A percentile compares a stretch with the other conserved stretches of the same genome.
Evolutionary conservation across 441 rosid genomes (phyloP).

Genomic region (Euphorbia celastroides): DNA sequence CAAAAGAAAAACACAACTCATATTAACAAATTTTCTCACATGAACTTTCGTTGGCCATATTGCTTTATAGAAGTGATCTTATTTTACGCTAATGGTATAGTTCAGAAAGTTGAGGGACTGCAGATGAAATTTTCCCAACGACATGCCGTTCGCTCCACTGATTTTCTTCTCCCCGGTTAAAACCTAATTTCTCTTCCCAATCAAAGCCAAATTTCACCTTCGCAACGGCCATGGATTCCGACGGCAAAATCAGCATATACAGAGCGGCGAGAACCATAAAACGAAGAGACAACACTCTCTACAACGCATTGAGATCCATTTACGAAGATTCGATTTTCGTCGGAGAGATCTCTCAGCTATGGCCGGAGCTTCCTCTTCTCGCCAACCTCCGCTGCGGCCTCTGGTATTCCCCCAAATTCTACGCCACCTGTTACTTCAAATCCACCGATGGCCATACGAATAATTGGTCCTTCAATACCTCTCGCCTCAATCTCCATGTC

Average conservation of each 20-base stretch:
- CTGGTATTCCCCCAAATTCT: conserved; percentile 71
- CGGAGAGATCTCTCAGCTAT: conserved; percentile 66
- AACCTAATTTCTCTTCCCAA: not conserved
- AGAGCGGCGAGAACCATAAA: conserved; percentile 74
- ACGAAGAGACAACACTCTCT: conserved; percentile 60
- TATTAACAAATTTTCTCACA: no score
- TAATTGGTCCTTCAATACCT: conserved; percentile 77
- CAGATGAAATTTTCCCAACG: not conserved
- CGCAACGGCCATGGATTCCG: conserved; percentile 21
- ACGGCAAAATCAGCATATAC: conserved; percentile 62
- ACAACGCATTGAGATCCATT: conserved; percentile 77
- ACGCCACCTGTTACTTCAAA: conserved; percentile 80
- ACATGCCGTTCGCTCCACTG: not conserved
- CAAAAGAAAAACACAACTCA: no score
- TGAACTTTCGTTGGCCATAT: no score
- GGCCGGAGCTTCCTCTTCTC: conserved; percentile 80
- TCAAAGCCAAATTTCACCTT: not conserved
- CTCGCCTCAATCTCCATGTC: conserved; percentile 85
- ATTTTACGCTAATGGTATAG: no score
- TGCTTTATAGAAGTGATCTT: not conserved
- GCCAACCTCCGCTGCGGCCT: conserved; percentile 95
- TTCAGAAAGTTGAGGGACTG: not conserved
- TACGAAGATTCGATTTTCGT: conserved; percentile 84
- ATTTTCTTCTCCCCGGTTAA: not conserved
- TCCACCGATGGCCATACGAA: conserved; percentile 95